Base-by-base conservation (phyloP, 306 rosid genomes). In the Corylus avellana region DNA sequence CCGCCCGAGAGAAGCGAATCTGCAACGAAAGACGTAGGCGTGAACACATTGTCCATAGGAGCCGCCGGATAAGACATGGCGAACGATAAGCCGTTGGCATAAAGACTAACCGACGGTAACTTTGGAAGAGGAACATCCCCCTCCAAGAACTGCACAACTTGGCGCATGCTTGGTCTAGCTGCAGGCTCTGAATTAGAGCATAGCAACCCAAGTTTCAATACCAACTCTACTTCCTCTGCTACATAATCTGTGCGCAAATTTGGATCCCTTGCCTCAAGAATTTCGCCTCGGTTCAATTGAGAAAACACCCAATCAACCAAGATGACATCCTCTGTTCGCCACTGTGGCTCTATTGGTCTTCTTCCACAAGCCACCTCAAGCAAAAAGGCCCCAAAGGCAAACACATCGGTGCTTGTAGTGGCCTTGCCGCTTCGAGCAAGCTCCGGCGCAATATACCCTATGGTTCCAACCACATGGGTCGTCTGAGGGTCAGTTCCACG, bases 241-340 rank as follows among this genome's bases (percentile, higher is more conserved):
- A 22, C 22, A 22, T 22, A 22, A 22, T 22, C 22, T 22, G 22
- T 77, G 9, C 74, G 47, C 5, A 93, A 68, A 69, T 84, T 88
- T 8, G 74, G 80, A 16, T 93, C 98, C 54, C 87, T 88, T 25
- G 80, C 89, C 5, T 84, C 93, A 48, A 89, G 72, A 0, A 83
- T 77, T 5, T n/a, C 1, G 3, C 44, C 49, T 82, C 14, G 90
- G 91, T 22, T 84, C 89, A 56, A 66, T 0, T 56, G 61, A 81
- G 80, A 75, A 89, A 94, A 91, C 12, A 93, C 86, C 92, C 90
- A 88, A 70, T 93, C 96, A 49, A 91, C 88, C 87, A 93, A 73
- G 7, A 93, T 87, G 72, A 89, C 46, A 27, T 73, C 86, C 32
- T 69, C 47, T 8, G 8, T 2, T 20, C 37, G 5, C 10, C 66